Conservation (phyloP, 345 rosid species). For the Lumnitzera racemosa region DNA sequence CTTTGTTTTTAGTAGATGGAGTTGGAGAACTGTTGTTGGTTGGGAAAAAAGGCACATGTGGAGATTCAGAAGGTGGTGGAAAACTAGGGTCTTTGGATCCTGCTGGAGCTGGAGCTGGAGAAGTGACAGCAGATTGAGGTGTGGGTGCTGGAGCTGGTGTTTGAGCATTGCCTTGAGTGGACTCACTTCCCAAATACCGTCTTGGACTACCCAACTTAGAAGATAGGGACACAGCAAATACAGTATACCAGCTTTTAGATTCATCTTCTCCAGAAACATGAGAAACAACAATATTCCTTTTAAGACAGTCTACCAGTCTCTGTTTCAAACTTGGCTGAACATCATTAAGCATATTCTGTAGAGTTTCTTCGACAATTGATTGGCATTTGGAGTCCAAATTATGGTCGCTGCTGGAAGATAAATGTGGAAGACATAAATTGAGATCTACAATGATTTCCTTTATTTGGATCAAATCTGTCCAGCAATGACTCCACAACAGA, state of each 20-base stretch:
- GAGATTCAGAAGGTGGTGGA: constrained; percentile 10
- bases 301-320: constrained; percentile 49
- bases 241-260: constrained; percentile 21
- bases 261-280: constrained; percentile 32
- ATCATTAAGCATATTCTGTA: constrained; percentile 31
- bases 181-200: constrained; percentile 27
- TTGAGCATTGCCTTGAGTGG: constrained; percentile 22
- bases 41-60: constrained; percentile 18
- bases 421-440: constrained; percentile 33
- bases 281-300: constrained; percentile 30
- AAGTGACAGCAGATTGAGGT: constrained; percentile 15
- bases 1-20: constrained; percentile 15
- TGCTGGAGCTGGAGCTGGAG: constrained; percentile 9
- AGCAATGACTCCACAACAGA: constrained; percentile 49
- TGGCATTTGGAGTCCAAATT: constrained; percentile 15
- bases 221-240: constrained; percentile 23
- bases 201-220: constrained; percentile 24
- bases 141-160: constrained; percentile 27
- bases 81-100: not conserved
- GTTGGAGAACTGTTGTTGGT: constrained; percentile 14
- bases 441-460: constrained; percentile 41
- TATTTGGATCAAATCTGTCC: constrained; percentile 44
- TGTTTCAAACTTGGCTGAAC: constrained; percentile 36
- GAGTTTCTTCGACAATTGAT: constrained; percentile 22
- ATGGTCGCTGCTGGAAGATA: constrained; percentile 12